These are phyloP conservation scores for Leptosphaerulina australis DNA, from an alignment of 2,329 filamentous ascomycete species.

Conservation along the genomic window DNA sequence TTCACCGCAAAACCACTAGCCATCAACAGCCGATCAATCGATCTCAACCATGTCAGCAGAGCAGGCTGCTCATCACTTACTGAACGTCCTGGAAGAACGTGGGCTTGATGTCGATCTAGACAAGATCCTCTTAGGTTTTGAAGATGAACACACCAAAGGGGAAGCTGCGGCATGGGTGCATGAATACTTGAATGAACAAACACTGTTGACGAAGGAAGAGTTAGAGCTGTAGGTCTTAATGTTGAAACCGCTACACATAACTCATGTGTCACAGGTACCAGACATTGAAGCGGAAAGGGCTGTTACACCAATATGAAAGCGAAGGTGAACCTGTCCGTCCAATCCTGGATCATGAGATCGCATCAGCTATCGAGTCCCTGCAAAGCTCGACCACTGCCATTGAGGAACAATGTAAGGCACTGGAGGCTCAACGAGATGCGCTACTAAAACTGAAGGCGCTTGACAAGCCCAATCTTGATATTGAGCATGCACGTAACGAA, in stretches of 20 bases:
- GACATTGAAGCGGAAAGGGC: conserved; percentile 41
- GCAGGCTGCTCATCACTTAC: conserved; percentile 49
- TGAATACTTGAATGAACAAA: conserved; percentile 54
- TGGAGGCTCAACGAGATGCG: conserved; percentile 68
- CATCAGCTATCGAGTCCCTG: conserved; percentile 67
- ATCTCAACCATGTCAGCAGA: conserved; percentile 41
- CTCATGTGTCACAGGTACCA: conserved; percentile 35
- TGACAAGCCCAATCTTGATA: conserved; percentile 50
- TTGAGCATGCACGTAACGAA: conserved; percentile 48
- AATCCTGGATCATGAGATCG: conserved; percentile 65
- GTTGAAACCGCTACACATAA: neutral
- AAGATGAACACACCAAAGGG: conserved; percentile 49
- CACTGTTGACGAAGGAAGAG: conserved; percentile 57
- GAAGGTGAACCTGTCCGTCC: conserved; percentile 50
- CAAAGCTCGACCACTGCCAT: conserved; percentile 68
- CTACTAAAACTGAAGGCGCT: conserved; percentile 61
- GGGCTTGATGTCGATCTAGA: conserved; percentile 52
- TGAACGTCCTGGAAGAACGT: conserved; percentile 54
- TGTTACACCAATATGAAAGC: conserved; percentile 40
- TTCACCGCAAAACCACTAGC: conserved; percentile 32
- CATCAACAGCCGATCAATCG: conserved; percentile 20
- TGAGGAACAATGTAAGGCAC: conserved; percentile 65
- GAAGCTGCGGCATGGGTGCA: conserved; percentile 54
- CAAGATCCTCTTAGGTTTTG: conserved; percentile 57
- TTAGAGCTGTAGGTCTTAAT: conserved; percentile 50